Conservation (phyloP, 257 asterid genomes). For the Coffea canephora region DNA sequence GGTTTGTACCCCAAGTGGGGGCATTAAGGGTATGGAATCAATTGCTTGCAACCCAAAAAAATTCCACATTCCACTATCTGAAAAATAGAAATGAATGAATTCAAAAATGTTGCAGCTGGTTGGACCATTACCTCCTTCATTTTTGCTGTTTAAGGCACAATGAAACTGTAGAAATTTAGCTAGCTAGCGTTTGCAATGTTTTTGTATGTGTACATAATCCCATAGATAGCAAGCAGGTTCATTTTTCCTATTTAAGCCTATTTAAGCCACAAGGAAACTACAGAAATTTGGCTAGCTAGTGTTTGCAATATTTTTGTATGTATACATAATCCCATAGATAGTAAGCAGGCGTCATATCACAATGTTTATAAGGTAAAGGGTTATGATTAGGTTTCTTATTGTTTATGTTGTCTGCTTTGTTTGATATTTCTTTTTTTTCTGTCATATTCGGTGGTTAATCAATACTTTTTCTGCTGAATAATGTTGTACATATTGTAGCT, state of each 20-base stretch:
- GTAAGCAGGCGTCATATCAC: too few species aligned
- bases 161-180: not conserved
- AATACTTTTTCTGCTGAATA: not conserved
- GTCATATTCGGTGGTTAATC: not conserved
- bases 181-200: too few species aligned
- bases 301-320: too few species aligned
- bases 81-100: not conserved
- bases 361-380: too few species aligned
- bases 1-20: conserved; percentile 6
- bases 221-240: too few species aligned
- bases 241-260: too few species aligned
- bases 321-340: too few species aligned
- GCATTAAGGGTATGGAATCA: not conserved
- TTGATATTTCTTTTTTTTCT: not conserved
- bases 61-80: not conserved
- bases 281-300: too few species aligned
- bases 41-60: not conserved
- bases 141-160: not conserved
- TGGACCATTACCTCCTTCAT: not conserved
- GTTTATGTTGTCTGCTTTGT: too few species aligned
- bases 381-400: too few species aligned
- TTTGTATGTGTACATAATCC: too few species aligned
- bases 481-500: not conserved
- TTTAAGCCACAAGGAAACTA: too few species aligned
- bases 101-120: not conserved